Conservation (phyloP, 768 basidiomycete species). For the Termitomyces sp. region DNA sequence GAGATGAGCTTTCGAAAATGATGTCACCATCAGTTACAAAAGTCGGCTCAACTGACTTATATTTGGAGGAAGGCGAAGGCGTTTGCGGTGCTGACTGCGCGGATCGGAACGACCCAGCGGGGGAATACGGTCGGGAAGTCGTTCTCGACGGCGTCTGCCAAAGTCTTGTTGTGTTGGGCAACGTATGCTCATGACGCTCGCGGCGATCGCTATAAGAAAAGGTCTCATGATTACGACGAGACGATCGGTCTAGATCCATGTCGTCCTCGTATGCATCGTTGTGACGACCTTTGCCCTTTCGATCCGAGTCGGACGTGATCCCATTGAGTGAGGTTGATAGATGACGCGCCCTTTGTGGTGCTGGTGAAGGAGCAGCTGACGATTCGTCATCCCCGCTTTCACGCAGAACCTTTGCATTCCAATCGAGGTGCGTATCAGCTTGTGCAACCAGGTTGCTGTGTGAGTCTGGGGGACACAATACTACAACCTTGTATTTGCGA, state of each 20-base stretch:
- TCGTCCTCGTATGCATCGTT: neutral
- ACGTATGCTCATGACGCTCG: neutral
- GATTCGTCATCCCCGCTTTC: slow-evolving; percentile 2
- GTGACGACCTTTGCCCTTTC: slow-evolving; percentile 5
- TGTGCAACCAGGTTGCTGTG: slow-evolving; percentile 37
- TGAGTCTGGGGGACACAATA: slow-evolving; percentile 33
- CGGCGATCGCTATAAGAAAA: neutral
- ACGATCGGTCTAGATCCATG: neutral
- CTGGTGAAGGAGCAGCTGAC: slow-evolving; percentile 2
- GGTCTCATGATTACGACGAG: neutral
- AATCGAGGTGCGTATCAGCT: slow-evolving; percentile 42
- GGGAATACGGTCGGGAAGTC: slow-evolving; percentile 11
- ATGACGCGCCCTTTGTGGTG: neutral
- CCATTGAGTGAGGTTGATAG: neutral
- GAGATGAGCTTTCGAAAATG: slow-evolving; percentile 11
- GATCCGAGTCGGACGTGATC: neutral
- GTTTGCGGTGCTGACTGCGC: slow-evolving; percentile 13
- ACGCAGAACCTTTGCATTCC: slow-evolving; percentile 35
- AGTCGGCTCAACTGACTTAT: slow-evolving; percentile 7
- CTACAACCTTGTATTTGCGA: slow-evolving; percentile 30
- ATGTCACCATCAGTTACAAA: slow-evolving; percentile 11
- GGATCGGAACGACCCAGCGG: slow-evolving; percentile 10
- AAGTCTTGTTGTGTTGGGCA: neutral
- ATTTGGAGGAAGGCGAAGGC: neutral
- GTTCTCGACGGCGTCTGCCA: slow-evolving; percentile 5